These are phyloP conservation scores for Nicotiana obtusifolia DNA, from an alignment of 257 asterid species.

Conservation along the genomic window DNA sequence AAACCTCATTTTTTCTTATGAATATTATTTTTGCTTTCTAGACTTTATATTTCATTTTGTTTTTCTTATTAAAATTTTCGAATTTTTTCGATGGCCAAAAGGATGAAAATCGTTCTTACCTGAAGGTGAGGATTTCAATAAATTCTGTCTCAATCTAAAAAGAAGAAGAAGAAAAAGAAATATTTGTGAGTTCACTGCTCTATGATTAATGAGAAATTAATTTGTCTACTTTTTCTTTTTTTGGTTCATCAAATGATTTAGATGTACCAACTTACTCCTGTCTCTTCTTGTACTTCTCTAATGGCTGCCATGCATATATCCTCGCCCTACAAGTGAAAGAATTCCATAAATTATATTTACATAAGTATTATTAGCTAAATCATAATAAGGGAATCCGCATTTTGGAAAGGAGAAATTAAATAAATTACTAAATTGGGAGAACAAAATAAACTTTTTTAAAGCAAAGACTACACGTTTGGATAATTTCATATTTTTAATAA, in stretches of 20 bases:
- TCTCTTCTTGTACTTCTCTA: slow-evolving; percentile 94
- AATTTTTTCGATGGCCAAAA: neutral
- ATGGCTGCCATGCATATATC: slow-evolving; percentile 82
- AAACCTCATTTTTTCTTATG: neutral
- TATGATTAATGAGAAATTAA: neutral
- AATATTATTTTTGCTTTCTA: too few species aligned
- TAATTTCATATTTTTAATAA: too few species aligned
- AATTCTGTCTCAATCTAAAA: slow-evolving; percentile 73
- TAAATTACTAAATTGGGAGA: too few species aligned
- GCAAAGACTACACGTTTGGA: too few species aligned
- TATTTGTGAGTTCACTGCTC: too few species aligned
- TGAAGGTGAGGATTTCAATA: slow-evolving; percentile 70
- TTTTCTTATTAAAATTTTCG: too few species aligned
- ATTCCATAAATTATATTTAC: neutral
- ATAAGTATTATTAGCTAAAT: neutral
- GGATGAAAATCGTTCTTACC: slow-evolving; percentile 30
- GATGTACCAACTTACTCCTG: slow-evolving; percentile 56
- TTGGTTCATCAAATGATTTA: neutral
- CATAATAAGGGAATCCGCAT: neutral
- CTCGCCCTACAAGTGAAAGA: slow-evolving; percentile 51
- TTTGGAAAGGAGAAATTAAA: too few species aligned
- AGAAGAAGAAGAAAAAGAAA: neutral
- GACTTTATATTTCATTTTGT: too few species aligned
- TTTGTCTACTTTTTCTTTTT: neutral
- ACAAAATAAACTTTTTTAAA: too few species aligned